A percentile compares a stretch with the other conserved stretches of the same genome.
Evolutionary conservation across 768 basidiomycete species (phyloP).

Genomic region (Hericium erinaceus): DNA sequence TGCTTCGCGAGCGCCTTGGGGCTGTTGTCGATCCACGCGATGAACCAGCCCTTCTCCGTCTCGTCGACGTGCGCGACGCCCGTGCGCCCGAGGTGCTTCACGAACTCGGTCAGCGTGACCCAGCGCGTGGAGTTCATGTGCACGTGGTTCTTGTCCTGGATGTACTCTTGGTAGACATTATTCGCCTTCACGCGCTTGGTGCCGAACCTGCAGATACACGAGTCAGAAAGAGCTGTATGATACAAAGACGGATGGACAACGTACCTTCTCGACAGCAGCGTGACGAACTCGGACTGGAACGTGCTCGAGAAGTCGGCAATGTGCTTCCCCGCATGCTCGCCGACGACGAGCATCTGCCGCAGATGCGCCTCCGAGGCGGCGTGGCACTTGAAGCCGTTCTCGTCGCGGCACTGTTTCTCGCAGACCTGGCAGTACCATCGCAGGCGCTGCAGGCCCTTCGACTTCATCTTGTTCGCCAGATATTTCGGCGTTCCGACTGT

Average conservation of each 20-base stretch:
- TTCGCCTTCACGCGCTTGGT: conserved; percentile 95
- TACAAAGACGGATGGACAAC: conserved; percentile 16
- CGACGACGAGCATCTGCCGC: conserved; percentile 95
- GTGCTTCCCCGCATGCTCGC: conserved; percentile 86
- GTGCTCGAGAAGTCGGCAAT: conserved; percentile 82
- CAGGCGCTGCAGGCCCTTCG: conserved; percentile 90
- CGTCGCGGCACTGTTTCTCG: conserved; percentile 96
- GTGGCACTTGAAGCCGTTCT: conserved; percentile 99
- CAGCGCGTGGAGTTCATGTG: conserved; percentile 99
- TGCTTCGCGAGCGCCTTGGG: conserved; percentile 91
- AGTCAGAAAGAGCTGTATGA: conserved; percentile 1
- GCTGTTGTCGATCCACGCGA: conserved; percentile 95
- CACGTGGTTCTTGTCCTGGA: conserved; percentile 84
- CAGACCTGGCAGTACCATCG: conserved; percentile 99
- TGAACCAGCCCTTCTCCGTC: conserved; percentile 97
- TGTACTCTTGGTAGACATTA: conserved; percentile 96
- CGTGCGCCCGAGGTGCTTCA: conserved; percentile 76
- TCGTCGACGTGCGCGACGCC: conserved; percentile 93
- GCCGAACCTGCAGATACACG: conserved; percentile 48
- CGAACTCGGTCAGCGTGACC: conserved; percentile 96
- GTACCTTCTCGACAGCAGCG: conserved; percentile 75
- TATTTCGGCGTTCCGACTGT: conserved; percentile 82
- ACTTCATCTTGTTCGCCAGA: conserved; percentile 94
- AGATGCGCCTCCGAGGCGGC: conserved; percentile 82
- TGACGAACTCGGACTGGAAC: conserved; percentile 91